Conservation (phyloP, 495 filamentous ascomycete species). For the Aspergillus egyptiacus region DNA sequence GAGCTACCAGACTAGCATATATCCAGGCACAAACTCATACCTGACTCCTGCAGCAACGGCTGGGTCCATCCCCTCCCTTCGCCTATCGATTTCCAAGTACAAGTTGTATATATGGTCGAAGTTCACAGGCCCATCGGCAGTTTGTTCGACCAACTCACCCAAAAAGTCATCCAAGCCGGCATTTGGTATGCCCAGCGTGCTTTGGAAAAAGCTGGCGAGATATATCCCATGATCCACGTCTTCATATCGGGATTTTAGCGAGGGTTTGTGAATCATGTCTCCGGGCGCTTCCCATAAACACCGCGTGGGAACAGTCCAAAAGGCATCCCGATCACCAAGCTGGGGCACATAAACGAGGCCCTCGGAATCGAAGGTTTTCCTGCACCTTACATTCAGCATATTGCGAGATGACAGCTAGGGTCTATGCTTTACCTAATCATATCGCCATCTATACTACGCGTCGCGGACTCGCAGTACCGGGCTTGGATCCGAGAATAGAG, state of each 20-base stretch:
- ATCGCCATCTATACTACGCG: neutral
- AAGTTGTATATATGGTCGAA: conserved; percentile 12
- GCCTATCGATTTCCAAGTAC: conserved; percentile 11
- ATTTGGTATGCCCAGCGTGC: conserved; percentile 15
- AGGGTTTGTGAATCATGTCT: conserved; percentile 2
- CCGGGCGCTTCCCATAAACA: conserved; percentile 19
- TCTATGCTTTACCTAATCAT: conserved; percentile 9
- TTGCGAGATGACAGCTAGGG: no score
- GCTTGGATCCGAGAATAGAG: conserved; percentile 12
- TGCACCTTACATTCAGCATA: no score
- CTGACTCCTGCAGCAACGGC: no score
- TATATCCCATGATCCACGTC: conserved; percentile 3
- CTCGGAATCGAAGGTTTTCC: neutral
- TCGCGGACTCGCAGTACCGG: conserved; percentile 4
- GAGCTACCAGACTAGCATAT: no score
- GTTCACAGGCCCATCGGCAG: neutral
- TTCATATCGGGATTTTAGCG: conserved; percentile 11
- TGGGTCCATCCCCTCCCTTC: no score
- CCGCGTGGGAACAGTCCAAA: neutral
- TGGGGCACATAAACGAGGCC: neutral
- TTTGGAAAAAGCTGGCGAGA: conserved; percentile 17
- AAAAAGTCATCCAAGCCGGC: conserved; percentile 15
- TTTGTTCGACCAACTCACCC: conserved; percentile 16
- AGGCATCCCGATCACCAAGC: neutral
- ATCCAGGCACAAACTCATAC: no score